phyloP scores from a whole-genome alignment of 2,329 filamentous ascomycete species.

The Aspergillus hiratsukae region DNA sequence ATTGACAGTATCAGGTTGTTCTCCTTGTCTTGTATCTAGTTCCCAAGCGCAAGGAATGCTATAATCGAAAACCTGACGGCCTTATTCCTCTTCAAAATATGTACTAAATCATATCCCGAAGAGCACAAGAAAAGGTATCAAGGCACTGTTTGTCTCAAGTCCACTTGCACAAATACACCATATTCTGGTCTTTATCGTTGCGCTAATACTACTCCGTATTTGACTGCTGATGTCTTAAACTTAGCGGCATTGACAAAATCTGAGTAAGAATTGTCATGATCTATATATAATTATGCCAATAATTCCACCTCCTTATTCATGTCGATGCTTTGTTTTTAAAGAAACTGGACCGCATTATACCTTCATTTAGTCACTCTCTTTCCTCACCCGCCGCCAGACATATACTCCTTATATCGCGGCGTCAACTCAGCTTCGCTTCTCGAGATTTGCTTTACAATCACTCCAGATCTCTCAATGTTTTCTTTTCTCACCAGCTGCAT shows the following conservation, averaged over 20 bases:
- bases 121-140: background rate
- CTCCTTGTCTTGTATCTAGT: background rate
- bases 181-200: background rate
- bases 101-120: background rate
- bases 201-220: background rate
- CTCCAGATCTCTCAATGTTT: constrained; percentile 5
- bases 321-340: background rate
- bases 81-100: background rate
- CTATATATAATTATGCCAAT: background rate
- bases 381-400: background rate
- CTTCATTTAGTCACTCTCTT: background rate
- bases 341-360: background rate
- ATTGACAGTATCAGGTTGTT: background rate
- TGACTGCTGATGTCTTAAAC: background rate
- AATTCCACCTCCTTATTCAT: background rate
- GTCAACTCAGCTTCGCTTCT: background rate
- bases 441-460: background rate
- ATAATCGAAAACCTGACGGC: background rate
- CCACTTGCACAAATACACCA: background rate
- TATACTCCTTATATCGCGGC: background rate
- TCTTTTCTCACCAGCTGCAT: constrained; percentile 7
- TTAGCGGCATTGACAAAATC: background rate
- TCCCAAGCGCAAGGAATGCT: too few relatives aligned
- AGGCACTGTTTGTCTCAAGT: background rate
- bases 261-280: background rate